Evolutionary conservation across 768 basidiomycete species (phyloP), one percentile per base, ranked within the genome.

Genomic region (Termitomyces eurrhizus): DNA sequence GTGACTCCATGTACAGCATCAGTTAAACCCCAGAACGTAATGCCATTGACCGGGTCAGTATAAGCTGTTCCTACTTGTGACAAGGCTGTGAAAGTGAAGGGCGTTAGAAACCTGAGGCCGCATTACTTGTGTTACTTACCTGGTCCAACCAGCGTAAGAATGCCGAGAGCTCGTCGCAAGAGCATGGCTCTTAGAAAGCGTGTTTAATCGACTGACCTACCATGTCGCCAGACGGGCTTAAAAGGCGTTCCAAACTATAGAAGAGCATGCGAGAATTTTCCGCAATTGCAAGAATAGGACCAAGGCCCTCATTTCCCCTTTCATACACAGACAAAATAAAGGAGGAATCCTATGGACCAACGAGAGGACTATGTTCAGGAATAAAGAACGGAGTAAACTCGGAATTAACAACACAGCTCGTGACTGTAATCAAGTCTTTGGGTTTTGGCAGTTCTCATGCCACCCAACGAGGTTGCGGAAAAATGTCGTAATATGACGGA

Each of bases 21-120:
- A 2, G 75, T 79, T 24, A 72, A 62, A 13, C 80, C 80, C 64
- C 65, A 75, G 71, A 85, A 85, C 35, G 78, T 74, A 62, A 84
- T 84, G 53, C 84, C 83, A 66, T 81, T 85, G 65, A 78, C 81
- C 9, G 80, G 71, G 63, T 85, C 84, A 37, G 74, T 73, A 64
- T 80, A 85, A 41, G 68, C 52, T n/a, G 74, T 67, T 24, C 76
- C 80, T 9, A 65, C 64, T 68, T 84, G 83, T 11, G 80, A 73
- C 52, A 80, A 68, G 41, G 69, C 80, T 83, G 61, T 29, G 48
- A 7, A 18, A 18, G 21, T 21, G 42, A 12, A 52, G 52, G 21
- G 4, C 7, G 36, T 61, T 13, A 61, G 4, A 36, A 36, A 14
- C 36, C 16, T n/a, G 29, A 58, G 60, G 32, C 14, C 50, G 21